These are phyloP conservation scores for Colletotrichum chrysophilum DNA, from an alignment of 2,329 filamentous ascomycete genomes.

Conservation along the genomic window DNA sequence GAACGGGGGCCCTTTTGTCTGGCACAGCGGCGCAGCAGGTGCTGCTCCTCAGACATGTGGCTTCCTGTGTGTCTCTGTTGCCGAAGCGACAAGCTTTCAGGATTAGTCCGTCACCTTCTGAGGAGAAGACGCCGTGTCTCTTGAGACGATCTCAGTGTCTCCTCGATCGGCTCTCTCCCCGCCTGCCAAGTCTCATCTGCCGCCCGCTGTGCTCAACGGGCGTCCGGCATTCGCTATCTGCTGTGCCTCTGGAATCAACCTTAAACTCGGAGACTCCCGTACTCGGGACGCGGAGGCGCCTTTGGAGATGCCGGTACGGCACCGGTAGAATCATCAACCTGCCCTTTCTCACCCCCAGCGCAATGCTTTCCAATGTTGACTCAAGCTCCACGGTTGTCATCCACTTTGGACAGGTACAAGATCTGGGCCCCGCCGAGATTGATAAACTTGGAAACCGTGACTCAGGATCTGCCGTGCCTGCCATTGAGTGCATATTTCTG, in stretches of 20 bases:
- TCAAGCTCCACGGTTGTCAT: neutral
- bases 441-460: constrained; percentile 2
- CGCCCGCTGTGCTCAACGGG: neutral
- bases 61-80: neutral
- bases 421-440: neutral
- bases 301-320: neutral
- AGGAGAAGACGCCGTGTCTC: neutral
- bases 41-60: neutral
- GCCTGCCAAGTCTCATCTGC: constrained; percentile 14
- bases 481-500: neutral
- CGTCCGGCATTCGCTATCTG: neutral
- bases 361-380: neutral
- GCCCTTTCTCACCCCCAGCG: neutral
- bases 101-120: neutral
- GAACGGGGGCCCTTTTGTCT: neutral
- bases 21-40: neutral
- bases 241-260: neutral
- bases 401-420: neutral
- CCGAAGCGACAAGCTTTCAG: neutral
- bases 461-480: neutral
- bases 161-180: neutral
- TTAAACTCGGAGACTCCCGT: neutral
- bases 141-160: neutral
- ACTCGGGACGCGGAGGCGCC: neutral
- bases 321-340: neutral